Evolutionary conservation across 208 protist species (phyloP).

Genomic region (Trypanosoma conorhini): DNA sequence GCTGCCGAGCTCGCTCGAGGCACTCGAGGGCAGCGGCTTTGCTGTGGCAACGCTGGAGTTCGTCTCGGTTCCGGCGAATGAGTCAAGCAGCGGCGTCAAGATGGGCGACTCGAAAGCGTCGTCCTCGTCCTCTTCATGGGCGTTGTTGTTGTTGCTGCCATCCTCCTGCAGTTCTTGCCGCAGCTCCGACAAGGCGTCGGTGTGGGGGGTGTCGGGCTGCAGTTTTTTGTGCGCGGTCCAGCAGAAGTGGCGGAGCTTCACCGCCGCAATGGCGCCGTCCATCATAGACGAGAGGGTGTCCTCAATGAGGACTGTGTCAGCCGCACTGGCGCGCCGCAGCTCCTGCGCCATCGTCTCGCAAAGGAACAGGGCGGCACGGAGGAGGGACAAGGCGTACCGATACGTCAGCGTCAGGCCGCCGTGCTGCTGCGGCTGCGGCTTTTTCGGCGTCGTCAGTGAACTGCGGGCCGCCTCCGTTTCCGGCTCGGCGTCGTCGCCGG

Average conservation of each 20-base stretch:
- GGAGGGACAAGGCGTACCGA: constrained; percentile 59
- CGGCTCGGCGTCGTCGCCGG: constrained; percentile 19
- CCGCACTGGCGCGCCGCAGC: constrained; percentile 53
- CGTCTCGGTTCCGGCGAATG: neutral
- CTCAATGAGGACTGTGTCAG: constrained; percentile 86
- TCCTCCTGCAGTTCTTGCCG: constrained; percentile 45
- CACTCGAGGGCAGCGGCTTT: neutral
- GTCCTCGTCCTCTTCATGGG: neutral
- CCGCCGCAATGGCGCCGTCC: constrained; percentile 74
- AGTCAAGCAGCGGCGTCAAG: neutral
- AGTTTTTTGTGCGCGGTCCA: constrained; percentile 27
- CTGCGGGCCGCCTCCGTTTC: constrained; percentile 1
- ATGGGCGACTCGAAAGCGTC: neutral
- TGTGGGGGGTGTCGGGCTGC: constrained; percentile 28
- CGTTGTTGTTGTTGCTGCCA: neutral
- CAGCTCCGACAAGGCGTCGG: constrained; percentile 35
- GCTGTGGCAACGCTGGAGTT: neutral
- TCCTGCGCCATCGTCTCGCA: constrained; percentile 61
- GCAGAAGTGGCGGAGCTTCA: constrained; percentile 83
- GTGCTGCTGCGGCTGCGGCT: constrained; percentile 16
- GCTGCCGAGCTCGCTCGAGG: neutral
- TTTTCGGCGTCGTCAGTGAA: neutral
- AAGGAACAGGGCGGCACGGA: constrained; percentile 74
- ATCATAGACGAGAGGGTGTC: constrained; percentile 89
- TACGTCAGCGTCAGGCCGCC: constrained; percentile 50